phyloP scores from a whole-genome alignment of 2,329 filamentous ascomycete species.

The Pseudopithomyces chartarum region DNA sequence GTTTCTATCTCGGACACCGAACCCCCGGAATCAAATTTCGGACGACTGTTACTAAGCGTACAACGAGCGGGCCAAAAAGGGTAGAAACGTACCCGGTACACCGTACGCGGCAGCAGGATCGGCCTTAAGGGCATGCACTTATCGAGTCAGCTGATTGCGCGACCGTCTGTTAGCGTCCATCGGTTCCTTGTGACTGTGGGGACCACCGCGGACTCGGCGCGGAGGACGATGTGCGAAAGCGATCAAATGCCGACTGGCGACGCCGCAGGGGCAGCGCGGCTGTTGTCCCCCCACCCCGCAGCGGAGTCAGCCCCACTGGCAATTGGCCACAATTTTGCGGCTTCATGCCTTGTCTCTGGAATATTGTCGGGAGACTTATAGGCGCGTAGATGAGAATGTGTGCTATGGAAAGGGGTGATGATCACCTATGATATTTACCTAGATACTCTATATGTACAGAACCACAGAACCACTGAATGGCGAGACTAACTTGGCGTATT shows the following conservation, averaged over 20 bases:
- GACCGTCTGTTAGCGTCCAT: neutral
- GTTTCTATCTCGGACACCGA: neutral
- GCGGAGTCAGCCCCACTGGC: neutral
- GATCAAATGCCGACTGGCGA: conserved; percentile 11
- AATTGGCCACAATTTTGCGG: neutral
- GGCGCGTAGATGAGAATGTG: neutral
- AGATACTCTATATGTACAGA: too few species aligned
- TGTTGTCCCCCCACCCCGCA: conserved; percentile 12
- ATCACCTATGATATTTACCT: too few species aligned
- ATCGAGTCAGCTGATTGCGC: conserved; percentile 8
- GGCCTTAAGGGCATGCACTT: conserved; percentile 13
- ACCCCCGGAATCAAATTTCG: neutral
- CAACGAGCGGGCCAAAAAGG: conserved; percentile 8
- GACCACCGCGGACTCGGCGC: too few species aligned
- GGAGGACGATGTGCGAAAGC: neutral
- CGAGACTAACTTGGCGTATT: too few species aligned
- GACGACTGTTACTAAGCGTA: conserved; percentile 14
- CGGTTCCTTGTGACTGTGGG: neutral
- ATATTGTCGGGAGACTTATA: neutral
- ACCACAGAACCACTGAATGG: too few species aligned
- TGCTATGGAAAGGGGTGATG: too few species aligned
- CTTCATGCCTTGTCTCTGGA: neutral
- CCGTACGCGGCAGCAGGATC: conserved; percentile 22
- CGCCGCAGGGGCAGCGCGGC: neutral
- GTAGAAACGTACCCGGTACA: too few species aligned